A percentile compares a stretch with the other conserved stretches of the same genome.
Evolutionary conservation across 148 eudicot genomes (phyloP).

Genomic region (Nyssa sinensis): DNA sequence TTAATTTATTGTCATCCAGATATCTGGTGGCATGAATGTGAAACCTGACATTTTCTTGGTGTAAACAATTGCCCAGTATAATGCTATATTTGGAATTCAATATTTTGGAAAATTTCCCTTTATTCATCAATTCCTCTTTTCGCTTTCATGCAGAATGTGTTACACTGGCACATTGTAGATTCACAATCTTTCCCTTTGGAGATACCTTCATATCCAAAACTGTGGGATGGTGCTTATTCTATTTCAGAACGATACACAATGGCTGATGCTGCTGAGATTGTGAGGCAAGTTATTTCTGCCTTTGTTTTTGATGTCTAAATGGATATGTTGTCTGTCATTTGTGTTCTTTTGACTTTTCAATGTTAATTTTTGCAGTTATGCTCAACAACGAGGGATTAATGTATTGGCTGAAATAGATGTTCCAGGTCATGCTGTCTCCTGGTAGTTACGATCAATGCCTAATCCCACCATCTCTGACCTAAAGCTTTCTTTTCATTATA

Average conservation of each 20-base stretch:
- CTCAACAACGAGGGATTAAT: constrained; percentile 74
- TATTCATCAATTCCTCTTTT: background rate
- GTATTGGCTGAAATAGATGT: constrained; percentile 92
- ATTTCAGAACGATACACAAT: constrained; percentile 66
- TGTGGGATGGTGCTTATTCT: constrained; percentile 91
- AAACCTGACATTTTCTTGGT: background rate
- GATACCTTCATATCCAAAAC: constrained; percentile 83
- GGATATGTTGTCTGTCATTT: background rate
- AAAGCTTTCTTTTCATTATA: background rate
- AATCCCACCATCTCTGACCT: background rate
- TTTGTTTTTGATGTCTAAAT: constrained; percentile 1
- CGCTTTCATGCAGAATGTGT: constrained; percentile 66
- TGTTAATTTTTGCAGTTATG: constrained; percentile 58
- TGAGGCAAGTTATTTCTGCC: constrained; percentile 55
- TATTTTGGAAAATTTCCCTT: background rate
- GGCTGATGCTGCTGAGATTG: constrained; percentile 80
- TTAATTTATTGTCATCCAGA: background rate
- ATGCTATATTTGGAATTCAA: background rate
- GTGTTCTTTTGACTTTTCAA: background rate
- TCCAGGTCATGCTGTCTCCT: constrained; percentile 94
- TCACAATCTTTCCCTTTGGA: constrained; percentile 88
- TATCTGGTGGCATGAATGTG: background rate
- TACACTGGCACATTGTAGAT: constrained; percentile 98
- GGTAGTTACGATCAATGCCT: constrained; percentile 42
- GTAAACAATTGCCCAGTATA: background rate